These are phyloP conservation scores for Blastocystis sp. DNA, from an alignment of 352 stramenopile genomes.

Conservation along the genomic window DNA sequence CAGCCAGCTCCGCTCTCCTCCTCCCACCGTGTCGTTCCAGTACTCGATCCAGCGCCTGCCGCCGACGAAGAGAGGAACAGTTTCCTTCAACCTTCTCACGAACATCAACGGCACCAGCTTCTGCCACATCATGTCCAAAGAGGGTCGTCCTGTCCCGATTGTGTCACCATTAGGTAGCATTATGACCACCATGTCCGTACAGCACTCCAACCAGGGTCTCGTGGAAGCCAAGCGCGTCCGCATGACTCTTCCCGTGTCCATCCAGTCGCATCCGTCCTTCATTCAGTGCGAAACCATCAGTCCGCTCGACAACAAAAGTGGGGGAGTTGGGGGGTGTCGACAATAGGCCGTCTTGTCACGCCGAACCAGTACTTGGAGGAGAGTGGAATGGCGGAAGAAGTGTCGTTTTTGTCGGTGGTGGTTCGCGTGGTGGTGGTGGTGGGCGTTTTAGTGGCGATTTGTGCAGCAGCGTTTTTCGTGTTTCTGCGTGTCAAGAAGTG, in stretches of 20 bases:
- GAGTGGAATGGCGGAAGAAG: not conserved
- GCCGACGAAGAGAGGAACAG: not conserved
- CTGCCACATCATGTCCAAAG: constrained; percentile 1
- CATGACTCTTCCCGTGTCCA: not conserved
- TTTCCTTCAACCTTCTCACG: not conserved
- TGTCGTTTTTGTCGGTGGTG: not conserved
- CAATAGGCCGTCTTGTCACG: not conserved
- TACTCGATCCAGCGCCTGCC: not conserved
- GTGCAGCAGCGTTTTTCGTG: not conserved
- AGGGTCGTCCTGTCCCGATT: not conserved
- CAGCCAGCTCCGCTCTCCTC: too few relatives aligned
- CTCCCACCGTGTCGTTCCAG: not conserved
- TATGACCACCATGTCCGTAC: not conserved
- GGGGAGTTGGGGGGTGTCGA: not conserved
- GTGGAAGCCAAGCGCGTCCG: not conserved
- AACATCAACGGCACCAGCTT: constrained; percentile 22
- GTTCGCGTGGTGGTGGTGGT: not conserved
- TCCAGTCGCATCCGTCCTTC: not conserved
- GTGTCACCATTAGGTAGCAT: not conserved
- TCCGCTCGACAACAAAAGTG: constrained; percentile 1
- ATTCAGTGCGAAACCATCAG: constrained; percentile 20
- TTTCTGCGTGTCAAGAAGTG: not conserved
- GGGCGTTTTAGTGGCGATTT: not conserved
- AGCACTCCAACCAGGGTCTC: not conserved
- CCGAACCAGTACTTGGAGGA: not conserved